Base-by-base conservation (phyloP, 768 basidiomycete species). In the Gymnopilus dilepis region DNA sequence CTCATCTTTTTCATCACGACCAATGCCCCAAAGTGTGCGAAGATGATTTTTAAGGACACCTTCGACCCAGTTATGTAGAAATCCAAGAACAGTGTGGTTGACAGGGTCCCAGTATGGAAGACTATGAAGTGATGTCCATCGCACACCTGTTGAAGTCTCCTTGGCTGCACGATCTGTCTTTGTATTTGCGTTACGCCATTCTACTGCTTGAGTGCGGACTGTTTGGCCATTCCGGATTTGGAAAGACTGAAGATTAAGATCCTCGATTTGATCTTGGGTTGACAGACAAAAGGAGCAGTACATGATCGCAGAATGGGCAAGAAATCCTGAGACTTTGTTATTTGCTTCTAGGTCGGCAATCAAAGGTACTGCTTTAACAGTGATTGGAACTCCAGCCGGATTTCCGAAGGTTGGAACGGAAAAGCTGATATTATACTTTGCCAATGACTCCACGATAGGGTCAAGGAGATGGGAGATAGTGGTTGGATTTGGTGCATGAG, bases 101-200 rank as follows among this genome's bases (percentile, higher is more conserved):
- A 75, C 69, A 51, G 74, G 73, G 40, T 75, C 67, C 67, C 72
- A 72, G 45, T 75, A 75, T 19, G 65, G 63, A 13, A 76, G 59
- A 30, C 55, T 28, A 57, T 71, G 67, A 11, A 75, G 40, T 33
- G 69, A 59, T n/a, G 73, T 69, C 70, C 71, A 76, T 15, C 67
- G 58, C 0, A 75, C 66, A 37, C 76, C 76, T 56, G 52, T 68
- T 53, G n/a, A 12, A 5, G 24, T 61, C 24, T 43, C 58, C 11
- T 66, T 33, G 7, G 48, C 40, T 7, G 67, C 50, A 19, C 53
- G 43, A 11, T 38, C 61, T 5, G 40, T 59, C 51, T 26, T 51
- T 19, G 48, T 51, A 31, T 15, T 51, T 19, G 24, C 24, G 21
- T 26, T 4, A 73, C 63, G 2, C 62, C 62, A 63, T 54, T 19